These are phyloP conservation scores for Rhizopogon vesiculosus DNA, from an alignment of 768 basidiomycete genomes.

Conservation along the genomic window DNA sequence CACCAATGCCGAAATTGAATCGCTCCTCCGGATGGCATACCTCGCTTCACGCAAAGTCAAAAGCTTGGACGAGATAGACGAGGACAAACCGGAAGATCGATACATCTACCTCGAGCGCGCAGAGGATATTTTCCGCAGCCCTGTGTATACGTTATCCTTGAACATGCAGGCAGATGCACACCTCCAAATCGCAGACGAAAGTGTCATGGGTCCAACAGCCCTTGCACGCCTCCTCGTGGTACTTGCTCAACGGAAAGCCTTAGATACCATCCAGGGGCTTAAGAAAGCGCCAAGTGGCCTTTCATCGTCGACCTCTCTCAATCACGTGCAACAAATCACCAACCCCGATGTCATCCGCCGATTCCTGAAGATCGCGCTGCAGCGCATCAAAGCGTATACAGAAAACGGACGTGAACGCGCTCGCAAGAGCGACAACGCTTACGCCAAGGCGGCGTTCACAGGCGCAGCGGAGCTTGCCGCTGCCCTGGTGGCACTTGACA, in stretches of 20 bases:
- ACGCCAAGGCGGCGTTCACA: slow-evolving; percentile 19
- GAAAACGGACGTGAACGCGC: slow-evolving; percentile 19
- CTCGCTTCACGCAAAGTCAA: slow-evolving; percentile 14
- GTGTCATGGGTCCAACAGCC: slow-evolving; percentile 21
- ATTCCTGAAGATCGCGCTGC: slow-evolving; percentile 16
- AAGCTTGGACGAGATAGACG: background rate
- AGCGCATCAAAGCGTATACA: slow-evolving; percentile 13
- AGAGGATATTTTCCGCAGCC: slow-evolving; percentile 15
- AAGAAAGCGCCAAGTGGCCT: slow-evolving; percentile 19
- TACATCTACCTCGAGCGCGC: slow-evolving; percentile 9
- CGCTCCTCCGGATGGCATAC: slow-evolving; percentile 21
- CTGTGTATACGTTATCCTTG: slow-evolving; percentile 12
- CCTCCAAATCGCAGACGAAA: slow-evolving; percentile 17
- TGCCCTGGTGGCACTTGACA: slow-evolving; percentile 27
- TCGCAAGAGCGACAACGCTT: slow-evolving; percentile 10
- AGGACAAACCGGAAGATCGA: background rate
- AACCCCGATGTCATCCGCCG: slow-evolving; percentile 16
- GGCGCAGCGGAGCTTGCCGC: slow-evolving; percentile 29
- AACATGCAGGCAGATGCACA: slow-evolving; percentile 12
- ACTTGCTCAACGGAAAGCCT: slow-evolving; percentile 22
- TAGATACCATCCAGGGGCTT: slow-evolving; percentile 14
- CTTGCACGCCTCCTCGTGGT: slow-evolving; percentile 23
- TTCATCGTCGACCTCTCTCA: slow-evolving; percentile 11
- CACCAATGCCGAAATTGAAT: slow-evolving; percentile 21
- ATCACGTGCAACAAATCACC: slow-evolving; percentile 23